A percentile compares a stretch with the other conserved stretches of the same genome.
Evolutionary conservation across 169 alveolate genomes (phyloP).

Genomic region (Eimeria tenella): DNA sequence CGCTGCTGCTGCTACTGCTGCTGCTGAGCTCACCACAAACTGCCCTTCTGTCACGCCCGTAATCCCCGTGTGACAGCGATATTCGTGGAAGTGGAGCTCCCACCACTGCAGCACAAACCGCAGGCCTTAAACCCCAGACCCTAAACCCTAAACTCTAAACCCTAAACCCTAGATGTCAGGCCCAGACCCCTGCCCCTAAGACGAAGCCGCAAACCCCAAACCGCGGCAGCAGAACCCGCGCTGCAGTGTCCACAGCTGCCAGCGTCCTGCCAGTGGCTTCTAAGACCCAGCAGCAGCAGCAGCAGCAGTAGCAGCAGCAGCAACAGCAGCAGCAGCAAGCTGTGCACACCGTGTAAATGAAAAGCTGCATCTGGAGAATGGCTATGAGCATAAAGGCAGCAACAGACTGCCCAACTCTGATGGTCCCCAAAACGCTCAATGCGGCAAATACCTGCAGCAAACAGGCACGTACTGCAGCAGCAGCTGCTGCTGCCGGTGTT

Average conservation of each 20-base stretch:
- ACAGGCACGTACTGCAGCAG: neutral
- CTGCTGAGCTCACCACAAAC: neutral
- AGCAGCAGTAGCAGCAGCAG: slow-evolving; percentile 14
- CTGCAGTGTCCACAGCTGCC: neutral
- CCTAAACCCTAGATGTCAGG: neutral
- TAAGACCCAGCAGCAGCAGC: neutral
- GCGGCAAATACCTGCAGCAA: slow-evolving; percentile 53
- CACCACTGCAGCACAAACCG: neutral
- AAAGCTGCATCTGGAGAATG: slow-evolving; percentile 58
- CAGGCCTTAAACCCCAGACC: slow-evolving; percentile 12
- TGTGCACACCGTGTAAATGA: slow-evolving; percentile 49
- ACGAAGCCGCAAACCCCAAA: no score
- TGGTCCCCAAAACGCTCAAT: slow-evolving; percentile 22
- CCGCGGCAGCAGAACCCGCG: neutral
- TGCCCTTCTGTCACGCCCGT: neutral
- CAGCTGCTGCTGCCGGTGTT: neutral
- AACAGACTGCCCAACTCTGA: slow-evolving; percentile 43
- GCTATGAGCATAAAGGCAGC: slow-evolving; percentile 42
- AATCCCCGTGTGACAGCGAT: neutral
- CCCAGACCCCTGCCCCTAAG: neutral
- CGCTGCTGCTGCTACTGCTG: slow-evolving; percentile 37
- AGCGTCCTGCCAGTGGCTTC: neutral
- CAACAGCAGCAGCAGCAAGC: slow-evolving; percentile 24
- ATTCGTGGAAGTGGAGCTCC: neutral
- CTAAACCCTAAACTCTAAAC: slow-evolving; percentile 32